Conservation (phyloP, 495 filamentous ascomycete genomes). For the Xanthoparmelia taractica region DNA sequence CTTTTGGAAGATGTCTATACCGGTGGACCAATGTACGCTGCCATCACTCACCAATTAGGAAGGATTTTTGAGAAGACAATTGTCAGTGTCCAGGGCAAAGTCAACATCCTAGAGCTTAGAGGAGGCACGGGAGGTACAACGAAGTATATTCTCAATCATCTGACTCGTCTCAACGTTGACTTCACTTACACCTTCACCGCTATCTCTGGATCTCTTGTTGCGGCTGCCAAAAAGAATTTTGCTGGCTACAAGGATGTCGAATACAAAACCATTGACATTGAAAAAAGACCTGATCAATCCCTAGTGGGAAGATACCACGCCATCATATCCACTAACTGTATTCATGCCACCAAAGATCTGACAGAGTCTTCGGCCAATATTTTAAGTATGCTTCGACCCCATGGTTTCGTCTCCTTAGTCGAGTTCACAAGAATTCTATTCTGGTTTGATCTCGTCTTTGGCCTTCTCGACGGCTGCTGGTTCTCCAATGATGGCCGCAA, state of each 20-base stretch:
- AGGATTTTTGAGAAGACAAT: conserved; percentile 10
- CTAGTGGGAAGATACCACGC: conserved; percentile 30
- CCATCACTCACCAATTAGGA: conserved; percentile 17
- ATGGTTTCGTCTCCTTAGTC: conserved; percentile 39
- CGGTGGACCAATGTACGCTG: conserved; percentile 24
- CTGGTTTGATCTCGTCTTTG: conserved; percentile 43
- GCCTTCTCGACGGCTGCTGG: conserved; percentile 47
- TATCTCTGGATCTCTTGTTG: conserved; percentile 37
- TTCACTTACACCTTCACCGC: conserved; percentile 42
- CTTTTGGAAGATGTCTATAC: conserved; percentile 27
- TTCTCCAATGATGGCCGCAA: conserved; percentile 38
- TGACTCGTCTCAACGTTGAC: too few relatives aligned
- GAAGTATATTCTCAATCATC: conserved; percentile 21
- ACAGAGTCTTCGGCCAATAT: conserved; percentile 13
- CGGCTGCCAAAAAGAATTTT: conserved; percentile 30
- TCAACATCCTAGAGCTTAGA: conserved; percentile 36
- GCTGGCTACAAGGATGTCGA: conserved; percentile 30
- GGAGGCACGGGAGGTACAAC: conserved; percentile 41
- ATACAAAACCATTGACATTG: conserved; percentile 37
- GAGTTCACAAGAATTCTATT: conserved; percentile 38
- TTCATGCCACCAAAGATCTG: conserved; percentile 42
- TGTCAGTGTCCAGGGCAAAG: background rate
- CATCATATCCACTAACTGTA: conserved; percentile 40
- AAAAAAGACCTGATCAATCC: conserved; percentile 30
- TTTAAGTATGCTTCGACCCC: conserved; percentile 31